These are phyloP conservation scores for Jatropha multifida DNA, from an alignment of 441 rosid species.

Conservation along the genomic window DNA sequence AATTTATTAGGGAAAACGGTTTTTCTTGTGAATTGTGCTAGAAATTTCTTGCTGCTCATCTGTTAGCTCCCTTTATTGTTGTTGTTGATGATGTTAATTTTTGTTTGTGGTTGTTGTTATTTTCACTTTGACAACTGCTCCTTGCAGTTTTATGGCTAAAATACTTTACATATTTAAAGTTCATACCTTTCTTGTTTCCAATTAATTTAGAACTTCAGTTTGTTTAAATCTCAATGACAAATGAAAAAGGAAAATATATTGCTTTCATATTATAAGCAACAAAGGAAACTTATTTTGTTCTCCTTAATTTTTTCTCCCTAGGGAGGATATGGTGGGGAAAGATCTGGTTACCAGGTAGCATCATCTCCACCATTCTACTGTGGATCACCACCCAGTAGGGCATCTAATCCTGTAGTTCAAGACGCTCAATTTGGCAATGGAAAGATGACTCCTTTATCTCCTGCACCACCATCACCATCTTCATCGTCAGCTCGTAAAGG, in stretches of 20 bases:
- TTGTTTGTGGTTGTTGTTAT: too few species aligned
- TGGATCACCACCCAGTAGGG: constrained; percentile 67
- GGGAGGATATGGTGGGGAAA: constrained; percentile 46
- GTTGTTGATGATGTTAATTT: neutral
- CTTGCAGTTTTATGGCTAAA: neutral
- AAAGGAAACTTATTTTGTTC: neutral
- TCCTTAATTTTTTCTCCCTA: constrained; percentile 9
- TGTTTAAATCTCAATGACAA: neutral
- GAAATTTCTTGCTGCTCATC: neutral
- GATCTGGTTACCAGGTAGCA: constrained; percentile 29
- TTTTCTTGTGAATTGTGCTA: neutral
- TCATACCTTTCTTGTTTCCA: neutral
- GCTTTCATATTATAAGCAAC: neutral
- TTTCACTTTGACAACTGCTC: too few species aligned
- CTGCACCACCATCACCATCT: constrained; percentile 35
- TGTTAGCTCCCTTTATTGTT: neutral
- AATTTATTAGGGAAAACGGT: neutral
- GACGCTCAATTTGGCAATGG: constrained; percentile 53
- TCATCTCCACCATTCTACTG: constrained; percentile 59
- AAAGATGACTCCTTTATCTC: constrained; percentile 18
- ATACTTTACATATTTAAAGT: neutral
- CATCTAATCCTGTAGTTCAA: constrained; percentile 61
- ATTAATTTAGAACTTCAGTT: neutral
- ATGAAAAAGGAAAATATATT: neutral
- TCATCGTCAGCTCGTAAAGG: constrained; percentile 28